Evolutionary conservation across 192 early-diverging fungal genomes (phyloP).

Genomic region (Phycomyces nitens): DNA sequence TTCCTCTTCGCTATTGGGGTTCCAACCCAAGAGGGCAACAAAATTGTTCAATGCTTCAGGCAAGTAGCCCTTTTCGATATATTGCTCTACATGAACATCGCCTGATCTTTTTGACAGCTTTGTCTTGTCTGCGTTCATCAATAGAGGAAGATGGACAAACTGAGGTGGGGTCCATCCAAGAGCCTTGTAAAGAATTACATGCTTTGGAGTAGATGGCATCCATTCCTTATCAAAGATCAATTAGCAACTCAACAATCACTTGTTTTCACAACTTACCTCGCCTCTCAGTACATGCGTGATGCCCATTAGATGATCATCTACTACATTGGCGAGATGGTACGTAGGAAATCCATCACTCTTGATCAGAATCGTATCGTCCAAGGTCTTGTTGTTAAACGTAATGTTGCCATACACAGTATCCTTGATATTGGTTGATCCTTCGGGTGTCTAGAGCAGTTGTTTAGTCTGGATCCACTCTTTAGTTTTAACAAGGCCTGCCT

Average conservation of each 20-base stretch:
- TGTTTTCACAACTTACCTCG: slow-evolving; percentile 44
- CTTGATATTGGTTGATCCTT: slow-evolving; percentile 52
- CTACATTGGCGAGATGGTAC: slow-evolving; percentile 93
- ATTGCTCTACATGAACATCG: slow-evolving; percentile 71
- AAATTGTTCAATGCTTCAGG: slow-evolving; percentile 87
- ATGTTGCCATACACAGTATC: slow-evolving; percentile 79
- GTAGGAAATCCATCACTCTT: slow-evolving; percentile 93
- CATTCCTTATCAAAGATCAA: slow-evolving; percentile 62
- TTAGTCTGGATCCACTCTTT: not conserved
- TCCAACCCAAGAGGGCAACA: slow-evolving; percentile 83
- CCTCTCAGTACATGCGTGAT: slow-evolving; percentile 92
- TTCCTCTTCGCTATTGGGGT: slow-evolving; percentile 52
- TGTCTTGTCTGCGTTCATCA: slow-evolving; percentile 75
- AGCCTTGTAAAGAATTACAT: slow-evolving; percentile 76
- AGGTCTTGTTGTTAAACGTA: slow-evolving; percentile 63
- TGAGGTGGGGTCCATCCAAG: slow-evolving; percentile 76
- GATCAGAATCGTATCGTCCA: slow-evolving; percentile 87
- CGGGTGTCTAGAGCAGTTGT: slow-evolving; percentile 15
- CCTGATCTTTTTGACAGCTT: slow-evolving; percentile 91
- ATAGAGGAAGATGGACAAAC: slow-evolving; percentile 86
- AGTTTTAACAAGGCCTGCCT: not conserved
- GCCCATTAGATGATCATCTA: slow-evolving; percentile 88
- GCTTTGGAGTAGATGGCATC: slow-evolving; percentile 92
- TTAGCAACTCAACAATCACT: slow-evolving; percentile 3
- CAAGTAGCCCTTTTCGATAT: slow-evolving; percentile 74